A percentile compares a stretch with the other conserved stretches of the same genome.
Conservation (phyloP, 352 stramenopile species). For the Ophiocytium majus region DNA sequence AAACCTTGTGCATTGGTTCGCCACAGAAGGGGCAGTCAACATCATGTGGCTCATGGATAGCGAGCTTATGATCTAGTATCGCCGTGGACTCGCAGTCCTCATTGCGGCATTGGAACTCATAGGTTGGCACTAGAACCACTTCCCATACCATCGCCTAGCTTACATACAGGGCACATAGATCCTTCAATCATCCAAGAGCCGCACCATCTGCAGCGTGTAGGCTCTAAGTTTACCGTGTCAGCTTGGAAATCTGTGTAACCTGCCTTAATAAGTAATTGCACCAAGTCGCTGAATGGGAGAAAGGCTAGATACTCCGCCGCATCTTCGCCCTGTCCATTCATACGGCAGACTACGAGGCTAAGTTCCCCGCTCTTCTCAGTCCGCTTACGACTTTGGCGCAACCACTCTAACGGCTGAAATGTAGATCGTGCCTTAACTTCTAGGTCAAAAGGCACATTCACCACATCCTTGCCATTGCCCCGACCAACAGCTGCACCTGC, state of each 20-base stretch:
- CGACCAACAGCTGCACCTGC: background rate
- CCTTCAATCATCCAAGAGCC: background rate
- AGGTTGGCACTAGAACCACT: background rate
- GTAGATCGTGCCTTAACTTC: conserved; percentile 8
- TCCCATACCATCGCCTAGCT: background rate
- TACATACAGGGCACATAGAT: too few relatives aligned
- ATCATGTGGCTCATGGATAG: conserved; percentile 14
- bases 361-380: background rate
- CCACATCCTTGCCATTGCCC: background rate
- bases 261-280: background rate
- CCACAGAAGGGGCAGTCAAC: background rate
- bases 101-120: conserved; percentile 3
- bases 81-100: background rate
- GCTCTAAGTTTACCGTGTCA: background rate
- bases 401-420: background rate
- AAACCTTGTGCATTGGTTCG: background rate
- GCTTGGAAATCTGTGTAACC: background rate
- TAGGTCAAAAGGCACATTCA: background rate
- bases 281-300: background rate
- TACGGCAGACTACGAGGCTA: background rate
- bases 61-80: background rate
- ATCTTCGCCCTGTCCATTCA: conserved; percentile 12
- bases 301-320: background rate
- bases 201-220: background rate
- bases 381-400: background rate